Evolutionary conservation across 208 protist species (phyloP).

Genomic region (Crithidia expoeki): DNA sequence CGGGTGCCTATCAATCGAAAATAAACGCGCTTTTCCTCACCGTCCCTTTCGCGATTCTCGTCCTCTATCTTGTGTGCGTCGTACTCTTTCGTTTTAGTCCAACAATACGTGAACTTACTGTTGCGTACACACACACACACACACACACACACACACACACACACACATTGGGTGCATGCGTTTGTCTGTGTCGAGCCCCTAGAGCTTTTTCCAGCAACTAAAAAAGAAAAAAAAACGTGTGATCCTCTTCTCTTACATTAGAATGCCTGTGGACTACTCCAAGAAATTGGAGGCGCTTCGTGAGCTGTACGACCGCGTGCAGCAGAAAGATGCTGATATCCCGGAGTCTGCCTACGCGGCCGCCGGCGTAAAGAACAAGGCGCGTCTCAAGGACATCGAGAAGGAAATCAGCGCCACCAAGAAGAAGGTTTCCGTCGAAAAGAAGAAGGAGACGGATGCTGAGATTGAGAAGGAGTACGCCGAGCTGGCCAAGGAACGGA

Average conservation of each 20-base stretch:
- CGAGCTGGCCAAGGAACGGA: conserved; percentile 57
- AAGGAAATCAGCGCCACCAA: conserved; percentile 81
- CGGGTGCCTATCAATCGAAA: too few relatives aligned
- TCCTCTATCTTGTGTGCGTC: too few relatives aligned
- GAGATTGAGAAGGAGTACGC: conserved; percentile 61
- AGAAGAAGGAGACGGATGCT: conserved; percentile 69
- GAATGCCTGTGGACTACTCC: conserved; percentile 37
- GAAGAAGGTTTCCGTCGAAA: conserved; percentile 60
- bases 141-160: too few relatives aligned
- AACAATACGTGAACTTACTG: too few relatives aligned
- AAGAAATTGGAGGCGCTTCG: conserved; percentile 60
- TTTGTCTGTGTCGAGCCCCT: too few relatives aligned
- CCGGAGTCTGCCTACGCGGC: conserved; percentile 45
- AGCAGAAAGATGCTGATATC: conserved; percentile 61
- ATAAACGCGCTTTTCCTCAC: too few relatives aligned
- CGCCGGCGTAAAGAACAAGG: conserved; percentile 75
- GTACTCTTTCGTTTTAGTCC: too few relatives aligned
- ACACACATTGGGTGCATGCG: too few relatives aligned
- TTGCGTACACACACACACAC: too few relatives aligned
- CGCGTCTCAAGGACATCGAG: conserved; percentile 92
- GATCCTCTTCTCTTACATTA: conserved; percentile 3
- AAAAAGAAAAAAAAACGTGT: too few relatives aligned
- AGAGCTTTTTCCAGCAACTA: too few relatives aligned
- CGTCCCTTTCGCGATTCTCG: too few relatives aligned
- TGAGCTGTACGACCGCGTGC: conserved; percentile 61